Evolutionary conservation across 75 land plant genomes (phyloP).

Genomic region (Picea glauca): DNA sequence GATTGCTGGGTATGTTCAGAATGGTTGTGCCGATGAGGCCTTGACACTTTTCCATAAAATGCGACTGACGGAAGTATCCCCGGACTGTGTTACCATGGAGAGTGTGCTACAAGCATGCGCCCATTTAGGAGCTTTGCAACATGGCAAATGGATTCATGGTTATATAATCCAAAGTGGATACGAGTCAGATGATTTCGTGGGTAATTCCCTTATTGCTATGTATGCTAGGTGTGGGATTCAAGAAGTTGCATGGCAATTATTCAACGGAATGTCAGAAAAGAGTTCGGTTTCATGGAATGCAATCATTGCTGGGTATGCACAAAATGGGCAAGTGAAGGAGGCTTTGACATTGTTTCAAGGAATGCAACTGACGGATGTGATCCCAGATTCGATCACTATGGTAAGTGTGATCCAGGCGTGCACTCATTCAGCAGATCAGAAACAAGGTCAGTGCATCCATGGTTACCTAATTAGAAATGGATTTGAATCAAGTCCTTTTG

Average conservation of each 20-base stretch:
- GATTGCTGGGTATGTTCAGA: slow-evolving; percentile 34
- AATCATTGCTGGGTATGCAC: slow-evolving; percentile 12
- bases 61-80: not conserved
- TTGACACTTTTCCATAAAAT: slow-evolving; percentile 14
- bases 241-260: not conserved
- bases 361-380: not conserved
- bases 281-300: slow-evolving; percentile 22
- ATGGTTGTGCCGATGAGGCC: slow-evolving; percentile 27
- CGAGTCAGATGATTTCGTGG: slow-evolving; percentile 9
- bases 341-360: not conserved
- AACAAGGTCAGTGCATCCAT: slow-evolving; percentile 20
- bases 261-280: not conserved
- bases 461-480: slow-evolving; percentile 12
- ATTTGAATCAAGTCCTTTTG: slow-evolving; percentile 15
- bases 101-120: slow-evolving; percentile 12
- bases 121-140: not conserved
- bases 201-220: slow-evolving; percentile 26
- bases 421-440: slow-evolving; percentile 3
- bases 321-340: not conserved
- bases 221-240: slow-evolving; percentile 32
- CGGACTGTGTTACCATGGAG: not conserved
- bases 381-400: slow-evolving; percentile 18
- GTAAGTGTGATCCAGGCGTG: slow-evolving; percentile 24
- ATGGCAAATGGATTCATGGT: slow-evolving; percentile 15
- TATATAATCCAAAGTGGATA: slow-evolving; percentile 10